Evolutionary conservation across 257 asterid genomes (phyloP), one percentile per base, ranked within the genome.

Genomic region (Dorcoceras hygrometricum): DNA sequence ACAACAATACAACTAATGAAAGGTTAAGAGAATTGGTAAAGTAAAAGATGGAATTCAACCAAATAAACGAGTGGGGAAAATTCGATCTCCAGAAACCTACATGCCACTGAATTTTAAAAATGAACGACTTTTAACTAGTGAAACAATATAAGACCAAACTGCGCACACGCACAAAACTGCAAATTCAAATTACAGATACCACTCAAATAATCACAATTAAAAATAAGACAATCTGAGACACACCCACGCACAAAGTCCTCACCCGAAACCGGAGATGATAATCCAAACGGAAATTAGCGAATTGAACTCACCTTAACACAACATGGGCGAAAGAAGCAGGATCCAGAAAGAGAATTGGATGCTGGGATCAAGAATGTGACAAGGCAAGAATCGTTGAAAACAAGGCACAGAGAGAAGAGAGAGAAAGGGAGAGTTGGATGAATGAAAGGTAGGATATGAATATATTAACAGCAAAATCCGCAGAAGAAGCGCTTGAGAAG

Each of bases 401-500:
- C 87, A 66, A 85, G 77, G 61, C 68, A 70, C 77, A 65, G 77
- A 73, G 67, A 67, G 78, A 36, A 66, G 29, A 51, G 65, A 71
- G 56, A 63, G 58, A 77, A 65, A 27, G 77, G 59, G 63, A 68
- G 57, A 59, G 69, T 25, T 58, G 63, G 63, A 69, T 53, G 56
- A 5, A 55, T 66, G 19, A 39, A 65, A 62, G 60, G 65, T 69
- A 74, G 57, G 60, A 62, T 71, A 67, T 51, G 23, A 29, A 69
- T 71, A 75, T 66, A 72, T 73, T 63, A 77, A 74, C 81, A 69
- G 78, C 82, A 72, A 88, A 82, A 70, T 74, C 84, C 86, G 86
- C 72, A 80, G 92, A 79, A 74, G 89, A 74, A 78, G 89, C 78
- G 81, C 75, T 68, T 86, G 76, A 75, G 96, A 81, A 78, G 91